Evolutionary conservation across 345 rosid genomes (phyloP).

Genomic region (Lepidium aucheri): DNA sequence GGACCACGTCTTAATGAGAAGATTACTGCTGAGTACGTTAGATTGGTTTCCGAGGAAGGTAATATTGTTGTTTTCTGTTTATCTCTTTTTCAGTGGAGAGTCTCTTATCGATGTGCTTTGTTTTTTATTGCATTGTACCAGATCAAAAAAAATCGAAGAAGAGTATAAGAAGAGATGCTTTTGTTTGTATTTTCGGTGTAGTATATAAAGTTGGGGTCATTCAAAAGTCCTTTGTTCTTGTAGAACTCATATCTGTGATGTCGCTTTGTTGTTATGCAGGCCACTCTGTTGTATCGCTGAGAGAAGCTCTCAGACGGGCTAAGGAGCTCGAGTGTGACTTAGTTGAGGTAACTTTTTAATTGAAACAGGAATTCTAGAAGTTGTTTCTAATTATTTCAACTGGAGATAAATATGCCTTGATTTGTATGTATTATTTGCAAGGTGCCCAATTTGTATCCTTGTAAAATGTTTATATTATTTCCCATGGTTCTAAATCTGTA

Average conservation of each 20-base stretch:
- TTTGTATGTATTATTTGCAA: background rate
- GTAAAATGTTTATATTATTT: background rate
- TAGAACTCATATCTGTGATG: background rate
- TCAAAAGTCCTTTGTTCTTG: background rate
- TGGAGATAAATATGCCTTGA: background rate
- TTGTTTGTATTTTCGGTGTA: background rate
- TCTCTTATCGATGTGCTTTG: background rate
- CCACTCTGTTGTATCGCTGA: slow-evolving; percentile 20
- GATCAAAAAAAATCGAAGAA: background rate
- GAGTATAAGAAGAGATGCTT: background rate
- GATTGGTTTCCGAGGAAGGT: slow-evolving; percentile 27
- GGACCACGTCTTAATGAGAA: slow-evolving; percentile 32
- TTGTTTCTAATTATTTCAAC: background rate
- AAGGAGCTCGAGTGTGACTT: slow-evolving; percentile 26
- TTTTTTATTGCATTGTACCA: background rate
- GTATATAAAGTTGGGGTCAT: background rate
- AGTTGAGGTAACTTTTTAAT: slow-evolving; percentile 19
- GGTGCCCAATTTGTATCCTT: background rate
- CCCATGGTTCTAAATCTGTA: background rate
- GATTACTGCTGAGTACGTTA: slow-evolving; percentile 18
- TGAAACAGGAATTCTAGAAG: background rate
- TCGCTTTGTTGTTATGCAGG: slow-evolving; percentile 15
- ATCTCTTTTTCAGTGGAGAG: background rate
- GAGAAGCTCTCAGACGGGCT: slow-evolving; percentile 26
- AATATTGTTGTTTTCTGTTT: background rate